Base-by-base conservation (phyloP, 805 yeast species). In the Cyberlindnera veronae region DNA sequence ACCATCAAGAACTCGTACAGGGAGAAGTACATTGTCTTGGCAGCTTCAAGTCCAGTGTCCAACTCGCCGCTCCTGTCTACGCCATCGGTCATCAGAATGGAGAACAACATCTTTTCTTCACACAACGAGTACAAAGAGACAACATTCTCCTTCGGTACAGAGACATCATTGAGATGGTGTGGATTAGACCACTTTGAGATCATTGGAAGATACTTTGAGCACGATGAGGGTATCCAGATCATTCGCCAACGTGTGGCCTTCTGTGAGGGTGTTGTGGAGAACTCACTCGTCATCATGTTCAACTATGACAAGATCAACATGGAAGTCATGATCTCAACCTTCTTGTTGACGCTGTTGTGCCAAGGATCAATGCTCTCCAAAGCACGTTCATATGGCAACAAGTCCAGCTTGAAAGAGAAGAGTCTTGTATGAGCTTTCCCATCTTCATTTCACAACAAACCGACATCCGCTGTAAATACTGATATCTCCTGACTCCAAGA, bases 401-500 rank as follows among this genome's bases (percentile, higher is more conserved):
- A 24, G 21, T n/a, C 6, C 34, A 31, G 14, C 18, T 11, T 21
- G 14, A 31, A 19, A 10, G 31, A 29, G 9, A 15, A 24, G 38
- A 31, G 17, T 3, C n/a, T 36, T 16, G 20, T 15, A 10, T 15
- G 21, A 12, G n/a, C n/a, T n/a, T n/a, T n/a, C n/a, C n/a, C 5
- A 16, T 16, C 18, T 14, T 41, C 36, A 43, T 24, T 41, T 50
- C 4, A 38, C 29, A 9, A 42, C 37, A 34, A 35, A 52, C 6
- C 42, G 40, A 7, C 50, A 44, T 3, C 58, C 58, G 42, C 55
- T 54, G 21, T 51, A 56, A 5, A 56, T 43, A 21, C 50, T 44
- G 1, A 43, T 30, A 5, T 43, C 39, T 23, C 38, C 44, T 10
- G 45, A 27, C 4, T 24, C 34, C 21, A 55, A 29, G 3, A 53